These are phyloP conservation scores for Chlorella variabilis DNA, from an alignment of 163 green algal species.

Conservation along the genomic window DNA sequence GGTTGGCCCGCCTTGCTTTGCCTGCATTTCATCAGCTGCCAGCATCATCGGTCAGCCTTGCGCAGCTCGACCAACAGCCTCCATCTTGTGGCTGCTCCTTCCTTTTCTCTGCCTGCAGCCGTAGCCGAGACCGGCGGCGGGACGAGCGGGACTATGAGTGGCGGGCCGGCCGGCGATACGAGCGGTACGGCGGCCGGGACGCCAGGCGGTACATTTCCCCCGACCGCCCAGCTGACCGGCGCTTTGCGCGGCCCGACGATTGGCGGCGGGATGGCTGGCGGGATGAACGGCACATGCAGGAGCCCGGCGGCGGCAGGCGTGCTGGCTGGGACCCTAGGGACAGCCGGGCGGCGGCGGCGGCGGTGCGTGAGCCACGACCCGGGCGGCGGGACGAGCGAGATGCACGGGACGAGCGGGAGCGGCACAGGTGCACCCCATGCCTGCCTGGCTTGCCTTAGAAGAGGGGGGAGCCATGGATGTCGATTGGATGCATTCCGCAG, in stretches of 20 bases:
- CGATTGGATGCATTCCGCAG: too few species aligned
- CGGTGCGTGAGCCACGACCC: neutral
- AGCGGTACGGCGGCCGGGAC: neutral
- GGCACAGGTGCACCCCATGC: too few species aligned
- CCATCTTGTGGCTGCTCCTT: too few species aligned
- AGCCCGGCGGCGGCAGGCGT: neutral
- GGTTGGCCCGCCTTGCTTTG: too few species aligned
- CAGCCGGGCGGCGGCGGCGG: neutral
- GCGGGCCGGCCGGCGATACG: neutral
- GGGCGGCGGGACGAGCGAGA: neutral
- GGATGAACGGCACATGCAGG: neutral
- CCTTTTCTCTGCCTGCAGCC: neutral
- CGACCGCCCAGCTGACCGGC: too few species aligned
- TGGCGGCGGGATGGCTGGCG: neutral
- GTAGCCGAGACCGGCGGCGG: neutral
- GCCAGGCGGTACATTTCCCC: neutral
- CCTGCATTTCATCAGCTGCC: too few species aligned
- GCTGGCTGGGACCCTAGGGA: neutral
- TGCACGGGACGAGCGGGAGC: neutral
- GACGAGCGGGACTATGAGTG: neutral
- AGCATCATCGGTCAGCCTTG: too few species aligned
- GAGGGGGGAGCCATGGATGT: too few species aligned
- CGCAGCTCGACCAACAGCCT: too few species aligned
- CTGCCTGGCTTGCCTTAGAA: too few species aligned
- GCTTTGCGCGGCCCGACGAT: neutral